Evolutionary conservation across 2,329 filamentous ascomycete genomes (phyloP).

Genomic region (Phoma sp.): DNA sequence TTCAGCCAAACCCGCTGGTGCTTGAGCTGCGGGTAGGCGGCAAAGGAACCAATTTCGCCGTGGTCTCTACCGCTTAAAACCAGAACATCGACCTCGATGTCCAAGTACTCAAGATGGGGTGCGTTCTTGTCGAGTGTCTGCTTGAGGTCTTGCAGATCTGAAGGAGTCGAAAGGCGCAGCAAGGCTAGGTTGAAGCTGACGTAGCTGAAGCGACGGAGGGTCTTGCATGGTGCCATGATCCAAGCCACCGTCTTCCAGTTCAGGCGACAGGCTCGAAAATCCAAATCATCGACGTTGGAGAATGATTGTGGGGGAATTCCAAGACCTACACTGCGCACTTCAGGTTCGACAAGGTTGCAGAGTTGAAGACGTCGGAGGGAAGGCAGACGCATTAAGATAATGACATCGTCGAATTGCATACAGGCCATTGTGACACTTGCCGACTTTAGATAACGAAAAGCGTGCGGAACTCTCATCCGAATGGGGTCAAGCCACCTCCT

Average conservation of each 20-base stretch:
- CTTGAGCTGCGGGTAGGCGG: neutral
- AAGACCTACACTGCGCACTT: constrained; percentile 6
- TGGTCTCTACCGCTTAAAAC: constrained; percentile 8
- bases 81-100: constrained; percentile 16
- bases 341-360: constrained; percentile 14
- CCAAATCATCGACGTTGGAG: constrained; percentile 12
- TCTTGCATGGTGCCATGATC: constrained; percentile 16
- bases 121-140: neutral
- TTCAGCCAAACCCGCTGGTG: constrained; percentile 18
- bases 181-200: constrained; percentile 17
- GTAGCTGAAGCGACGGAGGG: constrained; percentile 9
- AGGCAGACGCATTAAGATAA: constrained; percentile 11
- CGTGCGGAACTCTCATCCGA: constrained; percentile 9
- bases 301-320: constrained; percentile 6
- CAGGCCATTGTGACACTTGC: constrained; percentile 16
- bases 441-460: constrained; percentile 5
- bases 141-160: constrained; percentile 9
- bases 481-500: constrained; percentile 15
- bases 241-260: constrained; percentile 16
- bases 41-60: constrained; percentile 13
- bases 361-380: constrained; percentile 12
- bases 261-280: constrained; percentile 11
- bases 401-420: constrained; percentile 17
- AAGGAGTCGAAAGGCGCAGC: constrained; percentile 7
- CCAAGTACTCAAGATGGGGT: constrained; percentile 1